Base-by-base conservation (phyloP, 1,284 basidiomycete genomes). In the Somion occarium region DNA sequence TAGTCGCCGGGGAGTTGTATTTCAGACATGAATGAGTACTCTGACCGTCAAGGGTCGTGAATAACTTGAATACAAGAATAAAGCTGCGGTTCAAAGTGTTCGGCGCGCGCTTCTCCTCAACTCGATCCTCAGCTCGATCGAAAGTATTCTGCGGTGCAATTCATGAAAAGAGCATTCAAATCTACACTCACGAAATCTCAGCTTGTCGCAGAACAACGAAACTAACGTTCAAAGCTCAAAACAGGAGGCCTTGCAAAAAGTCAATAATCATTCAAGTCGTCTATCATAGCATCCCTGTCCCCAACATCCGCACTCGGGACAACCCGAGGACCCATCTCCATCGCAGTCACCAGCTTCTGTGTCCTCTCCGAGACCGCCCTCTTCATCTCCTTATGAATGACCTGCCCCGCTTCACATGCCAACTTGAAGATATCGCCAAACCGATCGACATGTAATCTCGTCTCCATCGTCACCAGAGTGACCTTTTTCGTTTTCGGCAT, bases 401-500 rank as follows among this genome's bases (percentile, higher is more conserved):
- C 84, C 51, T 75, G 75, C 11, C 86, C 83, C 5, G 88, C 93
- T 52, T 93, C 84, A 24, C 85, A 79, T 1, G 87, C 93, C 41
- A 96, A 68, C 55, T 74, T 72, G 57, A 98, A 83, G 63, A 98
- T 85, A 64, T 95, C 91, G 64, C 91, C 89, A 62, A 98, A 96
- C 41, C 92, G 78, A 62, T 96, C 93, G 12, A 95, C 86, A 62
- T 94, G 93, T 54, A 99, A 68, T n/a, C 95, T 76, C 12, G 93
- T 97, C 70, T 98, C 96, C 82, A 98, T 88, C 54, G 88, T 88
- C 54, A 94, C 87, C 20, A 98, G 76, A 3, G 92, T 91, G 42
- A 98, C 83, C 59, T 87, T 90, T 2, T 82, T 80, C 4, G 85
- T 86, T 52, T 85, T 80, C 1, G 96, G 94, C 75, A 98, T 82